Conservation (phyloP, 805 yeast genomes). For the Starmerella tilneyi region DNA sequence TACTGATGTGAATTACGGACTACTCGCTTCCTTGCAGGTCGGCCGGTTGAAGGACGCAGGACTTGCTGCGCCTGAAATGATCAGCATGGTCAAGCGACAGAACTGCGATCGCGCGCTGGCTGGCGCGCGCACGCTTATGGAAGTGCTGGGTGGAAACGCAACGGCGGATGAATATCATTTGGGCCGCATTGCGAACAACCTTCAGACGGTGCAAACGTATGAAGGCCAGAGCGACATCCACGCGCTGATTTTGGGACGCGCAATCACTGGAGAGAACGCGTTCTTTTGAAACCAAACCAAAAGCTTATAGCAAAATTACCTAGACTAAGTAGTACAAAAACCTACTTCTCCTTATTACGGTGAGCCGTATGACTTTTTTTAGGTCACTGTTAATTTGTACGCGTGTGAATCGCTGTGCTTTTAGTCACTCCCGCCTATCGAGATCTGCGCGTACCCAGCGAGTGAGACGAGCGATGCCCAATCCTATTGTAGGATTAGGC, state of each 20-base stretch:
- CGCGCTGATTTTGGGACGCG: conserved; percentile 36
- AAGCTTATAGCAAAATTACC: not conserved
- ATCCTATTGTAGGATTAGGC: conserved; percentile 3
- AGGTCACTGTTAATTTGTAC: too few species aligned
- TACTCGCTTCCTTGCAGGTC: conserved; percentile 34
- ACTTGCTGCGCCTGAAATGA: conserved; percentile 36
- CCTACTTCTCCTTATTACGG: not conserved
- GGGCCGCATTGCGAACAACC: conserved; percentile 36
- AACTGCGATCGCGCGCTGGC: conserved; percentile 37
- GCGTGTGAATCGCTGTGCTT: too few species aligned
- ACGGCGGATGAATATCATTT: conserved; percentile 38
- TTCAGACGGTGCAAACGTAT: conserved; percentile 39
- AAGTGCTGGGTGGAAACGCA: conserved; percentile 39
- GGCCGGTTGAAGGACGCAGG: conserved; percentile 36
- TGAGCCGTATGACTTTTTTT: too few species aligned
- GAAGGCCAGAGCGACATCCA: conserved; percentile 41
- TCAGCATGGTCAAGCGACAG: conserved; percentile 37
- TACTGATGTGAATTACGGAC: conserved; percentile 35
- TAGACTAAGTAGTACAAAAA: not conserved
- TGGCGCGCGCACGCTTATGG: conserved; percentile 34
- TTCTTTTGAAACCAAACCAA: conserved; percentile 23
- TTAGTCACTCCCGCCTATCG: too few species aligned
- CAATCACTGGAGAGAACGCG: conserved; percentile 35
- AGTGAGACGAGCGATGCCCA: conserved; percentile 4
- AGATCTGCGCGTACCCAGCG: too few species aligned